These are phyloP conservation scores for Luvunga scandens DNA, from an alignment of 345 rosid genomes.

Conservation along the genomic window DNA sequence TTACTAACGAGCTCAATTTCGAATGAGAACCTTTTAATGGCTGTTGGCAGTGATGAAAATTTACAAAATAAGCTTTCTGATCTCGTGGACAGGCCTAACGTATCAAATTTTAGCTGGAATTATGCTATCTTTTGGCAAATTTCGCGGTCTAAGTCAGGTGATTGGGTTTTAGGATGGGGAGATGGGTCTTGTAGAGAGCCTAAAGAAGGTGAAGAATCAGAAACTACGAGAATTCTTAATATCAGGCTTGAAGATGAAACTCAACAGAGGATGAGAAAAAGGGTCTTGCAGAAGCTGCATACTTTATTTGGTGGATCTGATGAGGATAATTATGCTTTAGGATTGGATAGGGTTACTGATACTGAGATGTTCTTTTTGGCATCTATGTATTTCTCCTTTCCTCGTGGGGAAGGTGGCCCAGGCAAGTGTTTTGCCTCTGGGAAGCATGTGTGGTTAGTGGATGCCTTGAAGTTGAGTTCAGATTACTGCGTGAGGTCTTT, in stretches of 20 bases:
- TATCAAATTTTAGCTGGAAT: slow-evolving; percentile 90
- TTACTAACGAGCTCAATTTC: slow-evolving; percentile 62
- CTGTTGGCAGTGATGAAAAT: slow-evolving; percentile 64
- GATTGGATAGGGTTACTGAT: slow-evolving; percentile 85
- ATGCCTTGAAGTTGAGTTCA: slow-evolving; percentile 41
- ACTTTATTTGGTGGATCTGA: slow-evolving; percentile 81
- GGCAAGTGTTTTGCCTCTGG: slow-evolving; percentile 81
- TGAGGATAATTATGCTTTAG: slow-evolving; percentile 77
- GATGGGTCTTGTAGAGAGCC: slow-evolving; percentile 97
- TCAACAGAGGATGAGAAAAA: slow-evolving; percentile 83
- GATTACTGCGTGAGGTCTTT: slow-evolving; percentile 87
- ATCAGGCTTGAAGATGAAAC: slow-evolving; percentile 50
- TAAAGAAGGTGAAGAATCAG: slow-evolving; percentile 68
- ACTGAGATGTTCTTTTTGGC: slow-evolving; percentile 92
- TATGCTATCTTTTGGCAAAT: slow-evolving; percentile 96
- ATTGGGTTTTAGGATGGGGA: slow-evolving; percentile 95
- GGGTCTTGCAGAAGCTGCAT: slow-evolving; percentile 82
- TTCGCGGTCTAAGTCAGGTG: slow-evolving; percentile 79
- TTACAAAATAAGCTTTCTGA: slow-evolving; percentile 85
- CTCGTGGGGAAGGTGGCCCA: slow-evolving; percentile 83
- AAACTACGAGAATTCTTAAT: slow-evolving; percentile 31
- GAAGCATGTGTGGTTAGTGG: slow-evolving; percentile 71
- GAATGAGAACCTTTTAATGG: slow-evolving; percentile 57
- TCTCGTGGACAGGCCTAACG: slow-evolving; percentile 77
- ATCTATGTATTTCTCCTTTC: slow-evolving; percentile 98